phyloP scores from a whole-genome alignment of 805 yeast genomes.

The Ogataea siamensis region DNA sequence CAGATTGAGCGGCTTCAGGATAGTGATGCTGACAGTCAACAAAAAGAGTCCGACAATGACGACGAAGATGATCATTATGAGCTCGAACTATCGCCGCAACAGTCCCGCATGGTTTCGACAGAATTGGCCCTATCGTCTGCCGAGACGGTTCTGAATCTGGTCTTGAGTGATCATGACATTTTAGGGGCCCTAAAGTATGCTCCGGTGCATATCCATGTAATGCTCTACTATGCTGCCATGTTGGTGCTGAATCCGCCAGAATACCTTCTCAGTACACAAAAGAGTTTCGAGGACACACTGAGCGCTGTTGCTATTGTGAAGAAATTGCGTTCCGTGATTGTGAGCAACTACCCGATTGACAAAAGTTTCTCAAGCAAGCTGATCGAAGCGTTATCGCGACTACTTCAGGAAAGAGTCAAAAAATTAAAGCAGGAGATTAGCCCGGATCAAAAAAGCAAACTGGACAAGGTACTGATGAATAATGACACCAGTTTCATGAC shows the following conservation, averaged over 20 bases:
- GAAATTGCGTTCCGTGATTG: conserved; percentile 41
- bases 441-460: conserved; percentile 13
- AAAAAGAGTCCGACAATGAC: conserved; percentile 33
- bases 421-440: conserved; percentile 23
- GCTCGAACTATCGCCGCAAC: conserved; percentile 23
- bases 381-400: conserved; percentile 30
- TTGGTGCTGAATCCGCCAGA: conserved; percentile 50
- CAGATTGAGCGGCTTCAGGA: conserved; percentile 16
- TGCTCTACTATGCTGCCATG: conserved; percentile 66
- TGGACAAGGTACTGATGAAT: conserved; percentile 22
- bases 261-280: conserved; percentile 24
- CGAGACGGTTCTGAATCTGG: conserved; percentile 55
- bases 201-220: conserved; percentile 70
- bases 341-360: conserved; percentile 51
- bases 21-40: conserved; percentile 19
- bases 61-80: conserved; percentile 18
- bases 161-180: conserved; percentile 58
- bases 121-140: conserved; percentile 64
- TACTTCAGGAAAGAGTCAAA: conserved; percentile 30
- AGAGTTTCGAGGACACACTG: conserved; percentile 32
- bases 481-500: conserved; percentile 18
- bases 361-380: conserved; percentile 46
- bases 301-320: conserved; percentile 43
- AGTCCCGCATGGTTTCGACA: conserved; percentile 29
- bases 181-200: conserved; percentile 55